phyloP scores from a whole-genome alignment of 306 rosid species.

The Prunus salicina region DNA sequence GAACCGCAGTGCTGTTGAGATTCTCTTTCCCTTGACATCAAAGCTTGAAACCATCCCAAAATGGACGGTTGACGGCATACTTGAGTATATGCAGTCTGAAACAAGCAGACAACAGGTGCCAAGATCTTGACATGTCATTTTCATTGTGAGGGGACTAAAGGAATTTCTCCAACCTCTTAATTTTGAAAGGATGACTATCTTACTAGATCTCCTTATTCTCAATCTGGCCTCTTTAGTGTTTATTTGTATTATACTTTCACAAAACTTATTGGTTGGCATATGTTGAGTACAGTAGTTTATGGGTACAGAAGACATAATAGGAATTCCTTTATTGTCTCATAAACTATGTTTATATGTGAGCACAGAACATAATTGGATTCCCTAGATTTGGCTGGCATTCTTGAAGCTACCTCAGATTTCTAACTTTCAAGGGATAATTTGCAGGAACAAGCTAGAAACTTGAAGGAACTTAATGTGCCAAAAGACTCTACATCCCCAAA shows the following conservation, averaged over 20 bases:
- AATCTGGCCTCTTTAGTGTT: neutral
- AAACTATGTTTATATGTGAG: neutral
- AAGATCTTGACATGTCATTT: slow-evolving; percentile 7
- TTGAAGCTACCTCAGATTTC: slow-evolving; percentile 6
- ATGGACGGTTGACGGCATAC: slow-evolving; percentile 76
- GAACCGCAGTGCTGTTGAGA: slow-evolving; percentile 57
- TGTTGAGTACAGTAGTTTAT: too few relatives aligned
- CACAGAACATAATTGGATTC: neutral
- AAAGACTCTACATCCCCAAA: slow-evolving; percentile 39
- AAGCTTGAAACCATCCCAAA: slow-evolving; percentile 51
- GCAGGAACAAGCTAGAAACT: slow-evolving; percentile 47
- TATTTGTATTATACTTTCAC: neutral
- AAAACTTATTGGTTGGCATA: neutral
- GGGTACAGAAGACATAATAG: neutral
- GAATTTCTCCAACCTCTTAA: slow-evolving; percentile 6
- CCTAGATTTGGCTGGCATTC: slow-evolving; percentile 11
- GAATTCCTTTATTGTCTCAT: neutral
- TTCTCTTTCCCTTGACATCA: slow-evolving; percentile 77
- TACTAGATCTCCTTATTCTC: neutral
- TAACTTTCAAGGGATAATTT: slow-evolving; percentile 25
- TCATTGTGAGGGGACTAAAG: slow-evolving; percentile 3
- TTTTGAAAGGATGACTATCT: neutral
- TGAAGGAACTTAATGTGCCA: slow-evolving; percentile 31
- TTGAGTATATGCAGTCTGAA: slow-evolving; percentile 67
- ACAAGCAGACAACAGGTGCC: slow-evolving; percentile 61